Evolutionary conservation across 2,329 filamentous ascomycete genomes (phyloP).

Genomic region (Epichloe sylvatica): DNA sequence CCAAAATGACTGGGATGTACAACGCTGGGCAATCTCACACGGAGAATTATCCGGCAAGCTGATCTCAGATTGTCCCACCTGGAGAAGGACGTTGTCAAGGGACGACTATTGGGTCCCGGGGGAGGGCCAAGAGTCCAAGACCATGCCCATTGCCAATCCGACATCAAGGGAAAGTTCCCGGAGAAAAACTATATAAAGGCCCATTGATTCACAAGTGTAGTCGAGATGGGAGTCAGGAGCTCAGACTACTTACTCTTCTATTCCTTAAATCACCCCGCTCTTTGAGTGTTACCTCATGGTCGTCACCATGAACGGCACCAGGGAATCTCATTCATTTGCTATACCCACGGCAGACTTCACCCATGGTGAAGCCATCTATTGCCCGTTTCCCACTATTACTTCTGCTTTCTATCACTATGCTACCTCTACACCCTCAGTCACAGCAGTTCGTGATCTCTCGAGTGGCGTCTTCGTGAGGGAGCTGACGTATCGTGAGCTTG

Average conservation of each 20-base stretch:
- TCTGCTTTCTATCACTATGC: conserved; percentile 26
- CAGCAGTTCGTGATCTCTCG: conserved; percentile 26
- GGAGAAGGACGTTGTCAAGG: background rate
- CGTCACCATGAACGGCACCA: conserved; percentile 6
- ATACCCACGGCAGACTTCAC: conserved; percentile 6
- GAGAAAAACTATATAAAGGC: conserved; percentile 10
- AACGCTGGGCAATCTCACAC: conserved; percentile 5
- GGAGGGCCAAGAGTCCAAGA: conserved; percentile 1
- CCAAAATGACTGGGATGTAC: conserved; percentile 2
- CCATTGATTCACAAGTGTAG: conserved; percentile 1
- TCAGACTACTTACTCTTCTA: conserved; percentile 1
- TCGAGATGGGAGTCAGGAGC: conserved; percentile 1
- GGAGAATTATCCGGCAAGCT: conserved; percentile 8
- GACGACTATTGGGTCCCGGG: background rate
- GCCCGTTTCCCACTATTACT: conserved; percentile 25
- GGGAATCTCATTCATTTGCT: conserved; percentile 3
- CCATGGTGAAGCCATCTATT: conserved; percentile 8
- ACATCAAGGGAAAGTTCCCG: conserved; percentile 2
- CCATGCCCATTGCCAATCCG: background rate
- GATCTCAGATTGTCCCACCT: conserved; percentile 1
- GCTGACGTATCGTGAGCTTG: conserved; percentile 33
- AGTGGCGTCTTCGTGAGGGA: conserved; percentile 12
- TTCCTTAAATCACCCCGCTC: background rate
- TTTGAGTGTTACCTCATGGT: conserved; percentile 2
- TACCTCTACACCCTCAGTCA: conserved; percentile 20